Base-by-base conservation (phyloP, 1,284 basidiomycete species). In the Schizopora paradoxa region DNA sequence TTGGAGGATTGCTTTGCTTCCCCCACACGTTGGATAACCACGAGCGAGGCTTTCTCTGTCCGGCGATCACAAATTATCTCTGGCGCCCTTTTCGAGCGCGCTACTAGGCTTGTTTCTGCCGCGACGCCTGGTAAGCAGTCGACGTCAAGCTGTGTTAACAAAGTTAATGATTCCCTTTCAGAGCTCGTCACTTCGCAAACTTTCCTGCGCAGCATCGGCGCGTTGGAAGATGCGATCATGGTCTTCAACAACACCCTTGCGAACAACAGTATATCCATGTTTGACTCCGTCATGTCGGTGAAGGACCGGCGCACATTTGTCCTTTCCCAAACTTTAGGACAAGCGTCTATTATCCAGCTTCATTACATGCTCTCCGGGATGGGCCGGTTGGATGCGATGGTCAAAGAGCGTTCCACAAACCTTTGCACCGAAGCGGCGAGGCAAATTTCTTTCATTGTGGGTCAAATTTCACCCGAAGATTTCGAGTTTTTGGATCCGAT, bases 71-170 rank as follows among this genome's bases (percentile, higher is more conserved):
- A 35, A 8, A 28, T 44, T 5, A 27, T 49, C 23, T 43, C 23
- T 3, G 28, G 43, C 5, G 41, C 41, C n/a, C 32, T 51, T 3
- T 51, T 51, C 21, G 49, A 51, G 41, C 19, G 45, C 28, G 45
- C 45, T 27, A 47, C 46, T 4, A 38, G 49, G 11, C 14, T 44
- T 14, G 37, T n/a, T n/a, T n/a, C n/a, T n/a, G n/a, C n/a, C n/a
- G n/a, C n/a, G n/a, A n/a, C n/a, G n/a, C n/a, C n/a, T n/a, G n/a
- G n/a, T 40, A n/a, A 27, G 21, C 7, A 18, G 33, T n/a, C n/a
- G n/a, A n/a, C n/a, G n/a, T n/a, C n/a, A n/a, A n/a, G n/a, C n/a
- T n/a, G n/a, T n/a, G n/a, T n/a, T n/a, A n/a, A n/a, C n/a, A n/a
- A n/a, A n/a, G n/a, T n/a, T n/a, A n/a, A n/a, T n/a, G n/a, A n/a